Percentiles rank a stretch among this genome's conserved stretches.
phyloP scores from a whole-genome alignment of 228 moss, liverwort and hornwort species.

The Sphagnum magellanicum region DNA sequence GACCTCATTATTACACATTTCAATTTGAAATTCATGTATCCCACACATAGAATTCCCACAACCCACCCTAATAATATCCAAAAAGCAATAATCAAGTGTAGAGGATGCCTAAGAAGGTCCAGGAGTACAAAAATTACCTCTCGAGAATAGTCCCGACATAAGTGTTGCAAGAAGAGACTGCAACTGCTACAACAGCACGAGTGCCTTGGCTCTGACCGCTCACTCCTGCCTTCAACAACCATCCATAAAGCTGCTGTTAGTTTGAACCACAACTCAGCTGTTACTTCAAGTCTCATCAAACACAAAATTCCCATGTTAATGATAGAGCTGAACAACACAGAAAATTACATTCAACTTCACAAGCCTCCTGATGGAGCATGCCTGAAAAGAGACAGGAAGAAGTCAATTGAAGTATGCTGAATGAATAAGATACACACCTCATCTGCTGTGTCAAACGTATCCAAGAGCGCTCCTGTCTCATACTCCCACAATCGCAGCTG shows the following conservation, averaged over 20 bases:
- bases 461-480: slow-evolving; percentile 56
- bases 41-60: too few relatives aligned
- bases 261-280: background rate
- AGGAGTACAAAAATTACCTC: slow-evolving; percentile 26
- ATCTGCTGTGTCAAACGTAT: slow-evolving; percentile 45
- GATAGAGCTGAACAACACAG: too few relatives aligned
- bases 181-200: slow-evolving; percentile 57
- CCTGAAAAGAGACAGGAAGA: too few relatives aligned
- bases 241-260: background rate
- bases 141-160: slow-evolving; percentile 66
- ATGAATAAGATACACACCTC: slow-evolving; percentile 29
- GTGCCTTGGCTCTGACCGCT: slow-evolving; percentile 24
- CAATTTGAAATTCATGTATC: too few relatives aligned
- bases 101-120: too few relatives aligned
- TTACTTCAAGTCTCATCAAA: background rate
- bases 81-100: background rate
- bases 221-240: slow-evolving; percentile 42
- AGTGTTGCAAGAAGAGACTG: slow-evolving; percentile 47
- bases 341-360: too few relatives aligned
- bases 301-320: background rate
- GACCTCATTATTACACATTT: background rate
- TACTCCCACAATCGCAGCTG: slow-evolving; percentile 91
- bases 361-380: too few relatives aligned
- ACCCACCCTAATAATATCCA: background rate
- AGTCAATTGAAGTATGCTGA: background rate